A percentile compares a stretch with the other conserved stretches of the same genome.
Evolutionary conservation across 805 yeast species (phyloP).

Genomic region (Starmerella apis): DNA sequence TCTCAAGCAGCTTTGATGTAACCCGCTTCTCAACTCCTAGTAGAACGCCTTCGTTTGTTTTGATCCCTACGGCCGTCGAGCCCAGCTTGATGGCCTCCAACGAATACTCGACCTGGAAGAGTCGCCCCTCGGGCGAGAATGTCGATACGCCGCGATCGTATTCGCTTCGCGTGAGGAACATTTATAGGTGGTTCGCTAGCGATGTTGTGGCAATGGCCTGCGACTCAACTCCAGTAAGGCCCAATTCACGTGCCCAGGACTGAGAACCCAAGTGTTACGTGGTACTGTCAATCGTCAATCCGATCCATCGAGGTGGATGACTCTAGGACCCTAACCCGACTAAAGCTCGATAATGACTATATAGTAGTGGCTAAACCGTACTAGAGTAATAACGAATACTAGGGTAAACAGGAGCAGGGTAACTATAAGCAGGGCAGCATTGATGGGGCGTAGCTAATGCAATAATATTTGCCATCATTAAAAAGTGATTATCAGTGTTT

Average conservation of each 20-base stretch:
- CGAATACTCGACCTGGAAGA: slow-evolving; percentile 96
- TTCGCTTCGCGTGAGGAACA: slow-evolving; percentile 99
- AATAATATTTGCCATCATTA: too few species aligned
- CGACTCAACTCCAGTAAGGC: neutral
- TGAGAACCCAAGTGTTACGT: too few species aligned
- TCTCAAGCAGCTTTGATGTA: slow-evolving; percentile 81
- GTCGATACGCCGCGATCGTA: slow-evolving; percentile 98
- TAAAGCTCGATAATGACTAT: too few species aligned
- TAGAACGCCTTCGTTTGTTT: slow-evolving; percentile 90
- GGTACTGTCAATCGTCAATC: too few species aligned
- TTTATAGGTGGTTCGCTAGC: slow-evolving; percentile 28
- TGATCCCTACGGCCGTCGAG: slow-evolving; percentile 96
- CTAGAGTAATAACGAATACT: too few species aligned
- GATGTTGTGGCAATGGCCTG: slow-evolving; percentile 5
- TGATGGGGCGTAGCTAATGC: too few species aligned
- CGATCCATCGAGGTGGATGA: too few species aligned
- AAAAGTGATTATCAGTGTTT: too few species aligned
- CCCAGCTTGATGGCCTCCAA: slow-evolving; percentile 93
- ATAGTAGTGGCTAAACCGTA: too few species aligned
- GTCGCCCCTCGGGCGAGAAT: slow-evolving; percentile 96
- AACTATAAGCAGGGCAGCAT: too few species aligned
- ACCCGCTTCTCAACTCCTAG: slow-evolving; percentile 96
- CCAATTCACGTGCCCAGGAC: neutral
- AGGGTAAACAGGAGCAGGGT: too few species aligned
- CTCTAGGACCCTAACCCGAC: too few species aligned